These are phyloP conservation scores for Fusarium sp. DNA, from an alignment of 2,329 filamentous ascomycete species.

Conservation along the genomic window DNA sequence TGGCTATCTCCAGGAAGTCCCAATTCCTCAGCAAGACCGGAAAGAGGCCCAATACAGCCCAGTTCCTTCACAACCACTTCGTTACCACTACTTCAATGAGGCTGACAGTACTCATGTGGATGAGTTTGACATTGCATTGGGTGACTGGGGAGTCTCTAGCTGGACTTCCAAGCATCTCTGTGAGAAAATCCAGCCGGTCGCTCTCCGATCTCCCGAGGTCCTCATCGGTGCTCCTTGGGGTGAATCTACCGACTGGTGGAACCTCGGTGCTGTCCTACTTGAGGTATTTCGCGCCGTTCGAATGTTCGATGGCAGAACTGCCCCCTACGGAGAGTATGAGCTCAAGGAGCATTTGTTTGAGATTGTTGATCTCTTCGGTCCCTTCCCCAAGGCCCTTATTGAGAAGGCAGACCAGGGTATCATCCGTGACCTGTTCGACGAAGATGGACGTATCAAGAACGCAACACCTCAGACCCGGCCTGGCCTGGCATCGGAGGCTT, in stretches of 20 bases:
- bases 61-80: slow-evolving; percentile 13
- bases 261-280: slow-evolving; percentile 32
- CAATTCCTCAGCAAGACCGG: slow-evolving; percentile 15
- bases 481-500: slow-evolving; percentile 7
- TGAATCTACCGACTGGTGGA: slow-evolving; percentile 35
- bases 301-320: slow-evolving; percentile 22
- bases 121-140: slow-evolving; percentile 26
- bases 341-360: slow-evolving; percentile 24
- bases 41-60: slow-evolving; percentile 12
- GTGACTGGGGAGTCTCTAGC: slow-evolving; percentile 37
- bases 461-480: neutral
- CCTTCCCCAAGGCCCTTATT: slow-evolving; percentile 25
- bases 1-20: slow-evolving; percentile 19
- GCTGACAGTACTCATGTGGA: neutral
- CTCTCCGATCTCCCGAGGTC: slow-evolving; percentile 41
- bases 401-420: slow-evolving; percentile 17
- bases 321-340: slow-evolving; percentile 15
- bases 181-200: slow-evolving; percentile 37
- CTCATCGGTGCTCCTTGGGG: slow-evolving; percentile 38
- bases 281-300: slow-evolving; percentile 30
- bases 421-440: slow-evolving; percentile 7
- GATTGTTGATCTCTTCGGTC: slow-evolving; percentile 33
- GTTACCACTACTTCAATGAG: slow-evolving; percentile 25
- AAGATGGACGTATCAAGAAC: slow-evolving; percentile 15
- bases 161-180: slow-evolving; percentile 34